A percentile compares a stretch with the other conserved stretches of the same genome.
Conservation (phyloP, 257 asterid species). For the Petrea volubilis region DNA sequence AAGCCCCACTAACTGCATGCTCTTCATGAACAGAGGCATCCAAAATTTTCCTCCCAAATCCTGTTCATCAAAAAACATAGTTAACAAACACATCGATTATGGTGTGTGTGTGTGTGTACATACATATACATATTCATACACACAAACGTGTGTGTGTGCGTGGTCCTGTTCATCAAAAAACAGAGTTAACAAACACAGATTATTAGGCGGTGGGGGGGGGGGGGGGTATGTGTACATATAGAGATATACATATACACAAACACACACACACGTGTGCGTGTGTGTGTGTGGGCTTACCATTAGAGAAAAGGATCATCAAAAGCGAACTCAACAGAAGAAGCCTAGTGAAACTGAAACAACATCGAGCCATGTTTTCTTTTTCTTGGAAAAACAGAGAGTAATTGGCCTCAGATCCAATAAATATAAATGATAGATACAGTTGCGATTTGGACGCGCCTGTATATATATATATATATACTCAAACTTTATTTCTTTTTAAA, state of each 20-base stretch:
- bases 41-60: slow-evolving; percentile 41
- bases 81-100: not conserved
- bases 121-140: not conserved
- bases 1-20: not conserved
- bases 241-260: too few species aligned
- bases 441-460: not conserved
- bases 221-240: not conserved
- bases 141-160: too few species aligned
- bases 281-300: slow-evolving; percentile 31
- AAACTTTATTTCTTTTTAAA: too few species aligned
- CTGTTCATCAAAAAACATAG: slow-evolving; percentile 12
- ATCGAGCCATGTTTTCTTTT: slow-evolving; percentile 26
- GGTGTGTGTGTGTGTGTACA: not conserved
- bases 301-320: slow-evolving; percentile 33
- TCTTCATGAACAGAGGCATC: slow-evolving; percentile 11
- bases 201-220: too few species aligned
- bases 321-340: slow-evolving; percentile 34
- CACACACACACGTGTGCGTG: too few species aligned
- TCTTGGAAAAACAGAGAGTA: not conserved
- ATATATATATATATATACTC: not conserved
- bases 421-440: not conserved
- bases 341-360: slow-evolving; percentile 21
- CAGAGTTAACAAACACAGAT: too few species aligned
- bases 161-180: too few species aligned
- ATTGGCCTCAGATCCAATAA: slow-evolving; percentile 13